Evolutionary conservation across 2,329 filamentous ascomycete species (phyloP).

Genomic region (Aspergillus viridinutans): DNA sequence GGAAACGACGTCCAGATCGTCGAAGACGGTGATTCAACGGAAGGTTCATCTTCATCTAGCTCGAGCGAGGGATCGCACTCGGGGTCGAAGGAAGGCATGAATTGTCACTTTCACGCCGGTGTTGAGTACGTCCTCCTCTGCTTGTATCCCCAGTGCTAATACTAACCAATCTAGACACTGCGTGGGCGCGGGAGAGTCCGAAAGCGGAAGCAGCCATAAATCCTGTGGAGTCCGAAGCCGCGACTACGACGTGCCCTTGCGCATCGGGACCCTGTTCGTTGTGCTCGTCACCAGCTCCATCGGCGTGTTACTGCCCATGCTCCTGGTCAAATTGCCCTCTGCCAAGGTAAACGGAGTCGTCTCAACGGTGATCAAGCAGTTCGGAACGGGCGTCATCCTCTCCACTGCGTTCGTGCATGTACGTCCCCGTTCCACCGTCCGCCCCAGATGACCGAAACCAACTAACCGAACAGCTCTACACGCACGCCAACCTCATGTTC

Average conservation of each 20-base stretch:
- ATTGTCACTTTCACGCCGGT: conserved; percentile 71
- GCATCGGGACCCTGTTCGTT: conserved; percentile 68
- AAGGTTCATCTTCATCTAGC: conserved; percentile 27
- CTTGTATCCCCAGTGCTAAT: conserved; percentile 1
- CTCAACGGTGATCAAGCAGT: conserved; percentile 64
- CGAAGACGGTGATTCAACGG: conserved; percentile 28
- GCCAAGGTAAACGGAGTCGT: conserved; percentile 41
- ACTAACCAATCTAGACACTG: conserved; percentile 45
- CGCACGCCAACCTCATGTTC: conserved; percentile 71
- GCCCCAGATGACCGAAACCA: background rate
- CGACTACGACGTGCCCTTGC: conserved; percentile 63
- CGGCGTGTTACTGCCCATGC: conserved; percentile 65
- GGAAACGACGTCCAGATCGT: conserved; percentile 60
- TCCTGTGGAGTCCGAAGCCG: conserved; percentile 49
- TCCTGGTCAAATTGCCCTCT: conserved; percentile 57
- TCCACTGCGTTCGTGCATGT: conserved; percentile 40
- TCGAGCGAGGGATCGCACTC: background rate
- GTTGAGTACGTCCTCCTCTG: conserved; percentile 57
- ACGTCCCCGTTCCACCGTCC: conserved; percentile 5
- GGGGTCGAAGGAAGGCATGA: conserved; percentile 29
- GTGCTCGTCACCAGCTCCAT: conserved; percentile 65
- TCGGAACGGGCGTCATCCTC: conserved; percentile 39
- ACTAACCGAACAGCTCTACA: conserved; percentile 57
- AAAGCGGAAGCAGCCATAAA: conserved; percentile 24
- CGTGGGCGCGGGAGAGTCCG: conserved; percentile 46